Base-by-base conservation (phyloP, 371 early-diverging fungal genomes). In the Mucor sp. region DNA sequence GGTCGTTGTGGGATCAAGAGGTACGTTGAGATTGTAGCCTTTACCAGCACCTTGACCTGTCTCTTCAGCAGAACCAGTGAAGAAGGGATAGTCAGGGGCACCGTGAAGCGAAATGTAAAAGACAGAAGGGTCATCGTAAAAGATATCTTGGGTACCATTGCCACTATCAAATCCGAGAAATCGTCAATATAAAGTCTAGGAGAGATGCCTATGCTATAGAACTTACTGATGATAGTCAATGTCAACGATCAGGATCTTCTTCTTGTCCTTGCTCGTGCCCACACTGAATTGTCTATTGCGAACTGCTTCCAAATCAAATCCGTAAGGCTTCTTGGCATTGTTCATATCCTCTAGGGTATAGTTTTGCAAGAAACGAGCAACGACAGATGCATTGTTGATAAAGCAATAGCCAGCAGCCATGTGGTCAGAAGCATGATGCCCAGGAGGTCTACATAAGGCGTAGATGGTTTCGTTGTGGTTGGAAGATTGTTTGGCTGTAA, bases 111-210 rank as follows among this genome's bases (percentile, higher is more conserved):
- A 89, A 9, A 84, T 76, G 60, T 86, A 89, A 21, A 87, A 71
- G 1, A 87, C 85, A 57, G 86, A 82, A 12, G 84, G 75, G 14
- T 76, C 79, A 15, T 77, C 68, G 64, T 90, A 91, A 63, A 92
- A 92, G 37, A 91, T 89, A 23, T 76, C 80, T 69, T 92, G 93
- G 0, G 91, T 90, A 15, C 93, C 91, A 63, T 91, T 89, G 15
- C 91, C 91, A 72, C 87, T 87, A 73, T 30, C 6, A 37, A 35
- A 28, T 35, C 1, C 1, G 56, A 50, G 35, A n/a, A 28, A 53
- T 5, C 12, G 37, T 67, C 15, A 50, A 11, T 50, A 48, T 19
- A 37, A 63, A 43, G 33, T 32, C 5, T 14, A 23, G 2, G 23
- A 50, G 4, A 12, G 6, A 12, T 1, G 39, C n/a, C n/a, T 28